These are phyloP conservation scores for Daphne laureola DNA, from an alignment of 441 rosid species.

Conservation along the genomic window DNA sequence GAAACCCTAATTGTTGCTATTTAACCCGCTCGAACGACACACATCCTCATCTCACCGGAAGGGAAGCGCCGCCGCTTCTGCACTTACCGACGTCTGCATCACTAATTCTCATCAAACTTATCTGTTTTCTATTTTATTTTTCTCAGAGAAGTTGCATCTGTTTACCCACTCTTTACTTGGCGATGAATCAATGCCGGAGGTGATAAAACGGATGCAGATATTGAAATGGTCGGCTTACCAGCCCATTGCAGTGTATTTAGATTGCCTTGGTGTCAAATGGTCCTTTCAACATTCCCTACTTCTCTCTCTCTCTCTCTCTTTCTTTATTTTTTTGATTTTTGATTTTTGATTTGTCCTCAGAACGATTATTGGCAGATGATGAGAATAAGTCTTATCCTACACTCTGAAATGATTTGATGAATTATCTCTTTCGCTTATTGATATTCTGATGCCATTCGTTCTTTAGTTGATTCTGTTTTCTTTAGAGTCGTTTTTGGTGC, in stretches of 20 bases:
- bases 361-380: constrained; percentile 30
- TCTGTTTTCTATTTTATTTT: neutral
- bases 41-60: too few species aligned
- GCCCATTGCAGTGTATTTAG: constrained; percentile 31
- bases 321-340: neutral
- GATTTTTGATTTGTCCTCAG: neutral
- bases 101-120: too few species aligned
- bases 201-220: constrained; percentile 43
- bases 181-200: constrained; percentile 22
- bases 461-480: neutral
- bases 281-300: constrained; percentile 25
- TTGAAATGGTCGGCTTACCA: constrained; percentile 42
- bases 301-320: too few species aligned
- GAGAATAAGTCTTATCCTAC: constrained; percentile 38
- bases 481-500: neutral
- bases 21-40: too few species aligned
- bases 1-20: too few species aligned
- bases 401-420: constrained; percentile 38
- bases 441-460: constrained; percentile 39
- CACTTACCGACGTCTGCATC: too few species aligned
- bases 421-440: constrained; percentile 41
- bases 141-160: constrained; percentile 26
- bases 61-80: too few species aligned
- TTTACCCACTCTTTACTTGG: constrained; percentile 32
- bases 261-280: constrained; percentile 57